Conservation (phyloP, 2,329 filamentous ascomycete genomes). For the Ascochyta koolunga region DNA sequence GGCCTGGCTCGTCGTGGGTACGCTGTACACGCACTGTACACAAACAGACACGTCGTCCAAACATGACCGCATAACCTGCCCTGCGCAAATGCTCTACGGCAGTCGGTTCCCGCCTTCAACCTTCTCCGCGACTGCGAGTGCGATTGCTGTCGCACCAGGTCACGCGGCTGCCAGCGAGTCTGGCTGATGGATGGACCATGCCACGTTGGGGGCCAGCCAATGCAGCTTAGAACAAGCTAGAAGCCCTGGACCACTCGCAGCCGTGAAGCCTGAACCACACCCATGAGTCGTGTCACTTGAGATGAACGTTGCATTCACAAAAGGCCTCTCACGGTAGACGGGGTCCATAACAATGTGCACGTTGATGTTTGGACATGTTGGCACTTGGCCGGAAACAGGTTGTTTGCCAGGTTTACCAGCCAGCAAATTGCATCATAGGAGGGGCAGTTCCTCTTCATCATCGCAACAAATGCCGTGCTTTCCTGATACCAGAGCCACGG, state of each 20-base stretch:
- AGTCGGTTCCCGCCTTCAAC: not conserved
- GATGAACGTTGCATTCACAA: constrained; percentile 1
- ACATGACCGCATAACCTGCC: not conserved
- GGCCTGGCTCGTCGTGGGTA: constrained; percentile 9
- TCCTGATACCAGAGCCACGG: constrained; percentile 28
- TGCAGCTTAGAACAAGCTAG: constrained; percentile 39
- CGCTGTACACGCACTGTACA: not conserved
- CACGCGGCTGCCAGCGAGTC: constrained; percentile 29
- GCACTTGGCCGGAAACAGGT: constrained; percentile 13
- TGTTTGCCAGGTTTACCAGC: too few species aligned
- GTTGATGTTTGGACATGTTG: constrained; percentile 6
- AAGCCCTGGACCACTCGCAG: constrained; percentile 33
- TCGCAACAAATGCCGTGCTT: constrained; percentile 21
- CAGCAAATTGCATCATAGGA: constrained; percentile 32
- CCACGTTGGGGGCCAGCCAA: constrained; percentile 38
- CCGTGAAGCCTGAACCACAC: constrained; percentile 13
- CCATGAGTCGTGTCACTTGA: constrained; percentile 36
- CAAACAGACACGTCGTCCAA: constrained; percentile 6
- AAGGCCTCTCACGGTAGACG: not conserved
- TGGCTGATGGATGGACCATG: constrained; percentile 24
- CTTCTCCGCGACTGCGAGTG: not conserved
- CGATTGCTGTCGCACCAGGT: constrained; percentile 32
- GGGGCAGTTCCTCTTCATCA: constrained; percentile 18
- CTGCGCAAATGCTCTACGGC: not conserved
- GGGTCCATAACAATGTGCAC: constrained; percentile 1